Percentiles rank a stretch among this genome's conserved stretches.
Evolutionary conservation across 495 filamentous ascomycete species (phyloP).

Genomic region (Podospora anserina): DNA sequence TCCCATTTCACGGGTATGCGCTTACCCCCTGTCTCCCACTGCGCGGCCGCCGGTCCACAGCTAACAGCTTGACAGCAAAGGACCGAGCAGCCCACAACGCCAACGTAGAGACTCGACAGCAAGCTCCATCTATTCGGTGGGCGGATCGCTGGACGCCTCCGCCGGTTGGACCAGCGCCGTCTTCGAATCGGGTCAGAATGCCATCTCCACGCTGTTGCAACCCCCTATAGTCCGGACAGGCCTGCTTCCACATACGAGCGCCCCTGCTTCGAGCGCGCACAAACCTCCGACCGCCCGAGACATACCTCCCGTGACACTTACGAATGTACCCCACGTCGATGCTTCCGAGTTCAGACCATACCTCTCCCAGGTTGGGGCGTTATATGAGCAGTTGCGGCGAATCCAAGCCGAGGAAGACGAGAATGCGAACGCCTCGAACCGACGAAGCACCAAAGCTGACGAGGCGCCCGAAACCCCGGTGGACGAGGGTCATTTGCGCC

Average conservation of each 20-base stretch:
- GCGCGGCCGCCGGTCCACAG: background rate
- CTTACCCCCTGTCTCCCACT: conserved; percentile 10
- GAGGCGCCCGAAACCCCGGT: conserved; percentile 43
- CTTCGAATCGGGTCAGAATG: conserved; percentile 78
- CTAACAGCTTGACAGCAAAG: conserved; percentile 32
- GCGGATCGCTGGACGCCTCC: conserved; percentile 65
- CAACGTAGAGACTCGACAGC: conserved; percentile 74
- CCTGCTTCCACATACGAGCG: conserved; percentile 68
- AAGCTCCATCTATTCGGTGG: conserved; percentile 80
- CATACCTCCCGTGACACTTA: conserved; percentile 90
- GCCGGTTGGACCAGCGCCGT: conserved; percentile 57
- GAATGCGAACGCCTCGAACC: conserved; percentile 42
- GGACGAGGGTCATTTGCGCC: conserved; percentile 47
- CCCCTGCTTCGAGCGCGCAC: conserved; percentile 62
- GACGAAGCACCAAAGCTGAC: conserved; percentile 47
- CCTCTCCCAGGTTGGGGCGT: conserved; percentile 70
- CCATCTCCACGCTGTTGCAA: conserved; percentile 90
- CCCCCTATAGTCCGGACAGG: conserved; percentile 87
- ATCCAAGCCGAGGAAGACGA: conserved; percentile 67
- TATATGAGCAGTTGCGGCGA: conserved; percentile 80
- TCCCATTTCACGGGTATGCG: conserved; percentile 53
- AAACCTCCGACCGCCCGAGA: conserved; percentile 85
- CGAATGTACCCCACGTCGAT: conserved; percentile 83
- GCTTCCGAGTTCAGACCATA: conserved; percentile 76
- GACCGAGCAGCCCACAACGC: conserved; percentile 26